Percentiles rank a stretch among this genome's conserved stretches.
phyloP scores from a whole-genome alignment of 2,329 filamentous ascomycete species.

The Dothistroma pini region DNA sequence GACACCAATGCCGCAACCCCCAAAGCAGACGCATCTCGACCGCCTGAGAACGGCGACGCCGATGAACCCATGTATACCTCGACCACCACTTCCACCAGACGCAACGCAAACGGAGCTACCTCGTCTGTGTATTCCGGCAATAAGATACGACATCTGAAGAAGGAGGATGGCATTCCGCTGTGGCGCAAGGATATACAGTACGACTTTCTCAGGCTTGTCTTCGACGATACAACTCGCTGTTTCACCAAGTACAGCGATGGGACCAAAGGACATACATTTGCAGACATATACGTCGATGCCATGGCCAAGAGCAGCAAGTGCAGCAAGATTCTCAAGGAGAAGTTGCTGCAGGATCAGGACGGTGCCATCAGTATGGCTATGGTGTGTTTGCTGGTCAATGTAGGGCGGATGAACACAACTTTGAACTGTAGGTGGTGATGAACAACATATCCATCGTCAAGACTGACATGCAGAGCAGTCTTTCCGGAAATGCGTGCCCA shows the following conservation, averaged over 20 bases:
- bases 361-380: conserved; percentile 98
- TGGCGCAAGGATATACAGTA: conserved; percentile 88
- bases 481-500: conserved; percentile 99
- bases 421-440: conserved; percentile 70
- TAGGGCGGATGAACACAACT: conserved; percentile 98
- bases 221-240: conserved; percentile 68
- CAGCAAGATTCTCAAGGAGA: conserved; percentile 96
- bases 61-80: conserved; percentile 43
- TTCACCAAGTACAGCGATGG: conserved; percentile 92
- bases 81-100: conserved; percentile 51
- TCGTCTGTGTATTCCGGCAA: conserved; percentile 65
- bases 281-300: conserved; percentile 95
- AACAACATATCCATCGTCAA: neutral
- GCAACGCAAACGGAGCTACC: conserved; percentile 62
- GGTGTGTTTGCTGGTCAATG: conserved; percentile 96
- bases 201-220: conserved; percentile 76
- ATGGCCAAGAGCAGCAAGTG: conserved; percentile 99
- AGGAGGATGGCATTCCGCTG: conserved; percentile 80
- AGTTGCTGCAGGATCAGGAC: conserved; percentile 84
- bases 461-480: conserved; percentile 54
- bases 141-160: conserved; percentile 82
- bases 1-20: conserved; percentile 17
- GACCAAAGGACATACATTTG: conserved; percentile 71
- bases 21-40: conserved; percentile 3
- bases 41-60: conserved; percentile 4